Evolutionary conservation across 495 filamentous ascomycete species (phyloP).

Genomic region (Podospora pseudocomata): DNA sequence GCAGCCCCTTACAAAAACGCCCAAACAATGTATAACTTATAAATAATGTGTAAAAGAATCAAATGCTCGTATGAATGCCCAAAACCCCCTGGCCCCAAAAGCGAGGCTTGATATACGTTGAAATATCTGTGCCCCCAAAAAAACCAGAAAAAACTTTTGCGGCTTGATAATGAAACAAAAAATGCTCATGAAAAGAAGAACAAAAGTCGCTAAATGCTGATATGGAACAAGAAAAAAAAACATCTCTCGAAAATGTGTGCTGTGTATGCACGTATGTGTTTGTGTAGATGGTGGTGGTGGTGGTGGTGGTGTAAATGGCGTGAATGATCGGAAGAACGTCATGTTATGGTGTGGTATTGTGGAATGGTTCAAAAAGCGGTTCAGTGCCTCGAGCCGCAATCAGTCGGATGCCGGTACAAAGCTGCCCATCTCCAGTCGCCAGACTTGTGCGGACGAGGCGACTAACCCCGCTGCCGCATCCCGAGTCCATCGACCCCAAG

Average conservation of each 20-base stretch:
- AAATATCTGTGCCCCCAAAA: background rate
- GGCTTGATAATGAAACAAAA: background rate
- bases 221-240: too few relatives aligned
- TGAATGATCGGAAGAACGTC: background rate
- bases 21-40: background rate
- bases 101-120: background rate
- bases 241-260: background rate
- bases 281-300: background rate
- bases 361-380: background rate
- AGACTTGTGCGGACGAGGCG: background rate
- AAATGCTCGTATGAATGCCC: background rate
- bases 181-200: background rate
- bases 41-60: background rate
- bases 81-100: background rate
- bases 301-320: background rate
- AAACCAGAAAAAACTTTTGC: constrained; percentile 5
- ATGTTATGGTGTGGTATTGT: background rate
- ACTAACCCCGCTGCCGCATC: constrained; percentile 38
- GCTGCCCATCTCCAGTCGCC: constrained; percentile 7
- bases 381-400: background rate
- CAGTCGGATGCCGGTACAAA: background rate
- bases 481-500: constrained; percentile 84
- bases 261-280: background rate
- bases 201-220: constrained; percentile 6
- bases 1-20: background rate